Percentiles rank a stretch among this genome's conserved stretches.
These are phyloP conservation scores for Penicillium sp. DNA, from an alignment of 2,329 filamentous ascomycete genomes.

Conservation along the genomic window DNA sequence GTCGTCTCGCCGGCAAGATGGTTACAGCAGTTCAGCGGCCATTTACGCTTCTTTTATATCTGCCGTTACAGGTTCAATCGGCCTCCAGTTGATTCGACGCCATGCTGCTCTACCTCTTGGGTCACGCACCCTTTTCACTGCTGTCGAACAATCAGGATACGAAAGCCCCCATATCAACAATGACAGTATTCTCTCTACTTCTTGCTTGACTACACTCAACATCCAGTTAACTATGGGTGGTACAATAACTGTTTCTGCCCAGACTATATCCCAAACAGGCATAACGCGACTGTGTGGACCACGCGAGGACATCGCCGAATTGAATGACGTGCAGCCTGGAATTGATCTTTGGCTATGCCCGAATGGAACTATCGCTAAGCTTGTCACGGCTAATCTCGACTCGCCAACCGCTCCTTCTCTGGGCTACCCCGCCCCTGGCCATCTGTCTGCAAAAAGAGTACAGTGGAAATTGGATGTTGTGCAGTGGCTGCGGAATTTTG, in stretches of 20 bases:
- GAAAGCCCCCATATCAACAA: conserved; percentile 28
- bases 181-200: conserved; percentile 23
- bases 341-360: conserved; percentile 43
- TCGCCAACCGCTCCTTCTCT: conserved; percentile 22
- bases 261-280: conserved; percentile 37
- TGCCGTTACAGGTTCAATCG: conserved; percentile 37
- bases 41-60: conserved; percentile 43
- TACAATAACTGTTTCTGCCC: conserved; percentile 37
- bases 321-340: conserved; percentile 22
- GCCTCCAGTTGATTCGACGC: conserved; percentile 35
- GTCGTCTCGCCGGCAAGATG: conserved; percentile 29
- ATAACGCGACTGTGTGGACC: conserved; percentile 32
- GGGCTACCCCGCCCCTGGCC: conserved; percentile 11
- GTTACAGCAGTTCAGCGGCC: conserved; percentile 32
- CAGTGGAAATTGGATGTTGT: conserved; percentile 39
- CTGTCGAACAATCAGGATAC: conserved; percentile 31
- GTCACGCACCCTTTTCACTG: conserved; percentile 40
- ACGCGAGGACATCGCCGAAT: conserved; percentile 15
- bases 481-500: conserved; percentile 39
- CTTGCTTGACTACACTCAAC: conserved; percentile 37
- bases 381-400: conserved; percentile 28
- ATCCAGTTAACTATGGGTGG: conserved; percentile 38
- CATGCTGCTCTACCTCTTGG: conserved; percentile 41
- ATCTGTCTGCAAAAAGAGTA: conserved; percentile 19
- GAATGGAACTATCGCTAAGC: conserved; percentile 37